These are phyloP conservation scores for Capronia epimyces DNA, from an alignment of 2,329 filamentous ascomycete species.

Conservation along the genomic window DNA sequence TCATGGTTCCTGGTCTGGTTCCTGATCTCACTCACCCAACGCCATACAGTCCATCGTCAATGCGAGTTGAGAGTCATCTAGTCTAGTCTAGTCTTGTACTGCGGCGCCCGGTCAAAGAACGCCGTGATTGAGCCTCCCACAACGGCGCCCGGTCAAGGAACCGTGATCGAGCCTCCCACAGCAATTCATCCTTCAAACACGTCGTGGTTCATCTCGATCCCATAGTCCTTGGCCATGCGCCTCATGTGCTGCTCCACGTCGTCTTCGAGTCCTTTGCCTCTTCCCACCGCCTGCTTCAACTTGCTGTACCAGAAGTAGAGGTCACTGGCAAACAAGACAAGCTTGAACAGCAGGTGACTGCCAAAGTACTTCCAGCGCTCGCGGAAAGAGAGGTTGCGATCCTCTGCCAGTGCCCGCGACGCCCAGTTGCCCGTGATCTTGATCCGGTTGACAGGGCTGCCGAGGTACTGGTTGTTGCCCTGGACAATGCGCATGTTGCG, in stretches of 20 bases:
- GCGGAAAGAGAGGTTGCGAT: slow-evolving; percentile 56
- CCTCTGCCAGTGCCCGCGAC: slow-evolving; percentile 72
- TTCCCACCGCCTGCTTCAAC: slow-evolving; percentile 67
- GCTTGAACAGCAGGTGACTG: slow-evolving; percentile 73
- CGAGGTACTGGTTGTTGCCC: slow-evolving; percentile 85
- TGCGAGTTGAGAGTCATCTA: no score
- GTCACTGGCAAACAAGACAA: slow-evolving; percentile 71
- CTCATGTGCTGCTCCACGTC: slow-evolving; percentile 85
- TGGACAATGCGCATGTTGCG: slow-evolving; percentile 90
- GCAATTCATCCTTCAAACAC: slow-evolving; percentile 73
- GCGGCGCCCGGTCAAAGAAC: no score
- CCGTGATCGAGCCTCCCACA: no score
- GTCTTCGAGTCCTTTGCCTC: slow-evolving; percentile 85
- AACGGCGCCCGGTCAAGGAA: no score
- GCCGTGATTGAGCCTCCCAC: no score
- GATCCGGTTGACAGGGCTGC: slow-evolving; percentile 80
- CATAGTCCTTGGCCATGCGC: slow-evolving; percentile 82
- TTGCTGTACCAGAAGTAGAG: slow-evolving; percentile 77
- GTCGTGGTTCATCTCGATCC: slow-evolving; percentile 80
- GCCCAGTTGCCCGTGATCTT: slow-evolving; percentile 95
- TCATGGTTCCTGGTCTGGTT: no score
- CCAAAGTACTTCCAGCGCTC: slow-evolving; percentile 66
- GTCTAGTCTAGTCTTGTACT: no score
- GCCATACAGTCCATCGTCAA: no score
- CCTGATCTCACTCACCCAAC: no score